These are phyloP conservation scores for Bipolaris gigantea DNA, from an alignment of 2,329 filamentous ascomycete genomes.

Conservation along the genomic window DNA sequence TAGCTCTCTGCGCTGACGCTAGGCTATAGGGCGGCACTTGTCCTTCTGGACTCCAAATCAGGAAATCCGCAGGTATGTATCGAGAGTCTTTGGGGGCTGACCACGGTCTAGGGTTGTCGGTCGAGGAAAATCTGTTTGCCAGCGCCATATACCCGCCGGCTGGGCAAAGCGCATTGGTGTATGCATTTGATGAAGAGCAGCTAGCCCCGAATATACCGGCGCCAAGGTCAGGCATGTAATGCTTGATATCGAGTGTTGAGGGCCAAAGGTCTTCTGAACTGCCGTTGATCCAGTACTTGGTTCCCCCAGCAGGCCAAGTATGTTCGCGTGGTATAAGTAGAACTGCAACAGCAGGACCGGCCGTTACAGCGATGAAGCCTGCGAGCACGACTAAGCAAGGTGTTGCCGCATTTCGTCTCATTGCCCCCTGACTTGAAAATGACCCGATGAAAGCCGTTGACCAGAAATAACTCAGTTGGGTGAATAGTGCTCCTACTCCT, in stretches of 20 bases:
- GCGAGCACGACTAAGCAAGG: background rate
- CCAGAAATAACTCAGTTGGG: background rate
- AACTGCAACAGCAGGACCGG: background rate
- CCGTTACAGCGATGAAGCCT: background rate
- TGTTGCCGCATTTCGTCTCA: background rate
- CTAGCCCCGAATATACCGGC: background rate
- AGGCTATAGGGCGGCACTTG: background rate
- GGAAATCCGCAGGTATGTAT: background rate
- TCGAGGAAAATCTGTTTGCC: background rate
- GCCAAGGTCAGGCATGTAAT: background rate
- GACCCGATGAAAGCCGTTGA: background rate
- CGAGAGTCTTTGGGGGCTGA: background rate
- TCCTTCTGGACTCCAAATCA: background rate
- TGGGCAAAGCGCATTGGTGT: background rate
- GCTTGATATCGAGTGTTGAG: background rate
- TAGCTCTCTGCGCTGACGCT: background rate
- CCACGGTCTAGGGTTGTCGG: background rate
- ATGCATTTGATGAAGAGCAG: background rate
- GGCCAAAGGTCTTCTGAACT: background rate
- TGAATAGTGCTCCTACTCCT: background rate
- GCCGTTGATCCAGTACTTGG: background rate
- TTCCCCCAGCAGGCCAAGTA: background rate
- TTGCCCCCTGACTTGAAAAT: background rate
- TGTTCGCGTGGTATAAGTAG: background rate
- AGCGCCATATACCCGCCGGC: background rate